Conservation (phyloP, 345 rosid species). For the Hirschfeldia incana region DNA sequence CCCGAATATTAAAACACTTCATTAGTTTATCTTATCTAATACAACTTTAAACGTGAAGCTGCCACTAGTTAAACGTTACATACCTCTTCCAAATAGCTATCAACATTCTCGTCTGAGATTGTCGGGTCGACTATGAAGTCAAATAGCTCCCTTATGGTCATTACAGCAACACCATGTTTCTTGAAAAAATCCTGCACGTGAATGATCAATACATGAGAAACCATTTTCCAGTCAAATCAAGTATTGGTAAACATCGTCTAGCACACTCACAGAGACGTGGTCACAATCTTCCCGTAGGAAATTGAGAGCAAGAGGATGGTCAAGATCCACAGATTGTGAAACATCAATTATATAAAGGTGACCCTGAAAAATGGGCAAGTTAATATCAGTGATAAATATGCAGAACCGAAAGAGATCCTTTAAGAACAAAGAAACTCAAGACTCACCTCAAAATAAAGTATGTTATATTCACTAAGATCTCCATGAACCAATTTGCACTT, state of each 20-base stretch:
- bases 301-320: slow-evolving; percentile 90
- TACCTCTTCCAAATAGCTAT: slow-evolving; percentile 89
- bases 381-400: neutral
- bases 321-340: slow-evolving; percentile 94
- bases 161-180: slow-evolving; percentile 91
- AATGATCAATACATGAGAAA: slow-evolving; percentile 5
- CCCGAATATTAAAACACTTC: neutral
- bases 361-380: slow-evolving; percentile 52
- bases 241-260: neutral
- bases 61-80: neutral
- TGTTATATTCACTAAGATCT: slow-evolving; percentile 97
- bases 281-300: slow-evolving; percentile 92
- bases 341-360: slow-evolving; percentile 92
- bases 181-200: slow-evolving; percentile 73
- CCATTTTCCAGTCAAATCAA: neutral
- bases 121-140: slow-evolving; percentile 92
- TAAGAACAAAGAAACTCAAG: slow-evolving; percentile 4
- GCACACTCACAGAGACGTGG: slow-evolving; percentile 80
- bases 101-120: slow-evolving; percentile 75
- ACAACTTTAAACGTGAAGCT: neutral
- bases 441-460: slow-evolving; percentile 84
- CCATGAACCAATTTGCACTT: slow-evolving; percentile 97
- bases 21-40: neutral
- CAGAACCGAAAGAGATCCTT: neutral
- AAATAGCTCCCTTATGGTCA: slow-evolving; percentile 89